A percentile compares a stretch with the other conserved stretches of the same genome.
phyloP scores from a whole-genome alignment of 179 eudicot genomes.

The Pouteria campechiana region DNA sequence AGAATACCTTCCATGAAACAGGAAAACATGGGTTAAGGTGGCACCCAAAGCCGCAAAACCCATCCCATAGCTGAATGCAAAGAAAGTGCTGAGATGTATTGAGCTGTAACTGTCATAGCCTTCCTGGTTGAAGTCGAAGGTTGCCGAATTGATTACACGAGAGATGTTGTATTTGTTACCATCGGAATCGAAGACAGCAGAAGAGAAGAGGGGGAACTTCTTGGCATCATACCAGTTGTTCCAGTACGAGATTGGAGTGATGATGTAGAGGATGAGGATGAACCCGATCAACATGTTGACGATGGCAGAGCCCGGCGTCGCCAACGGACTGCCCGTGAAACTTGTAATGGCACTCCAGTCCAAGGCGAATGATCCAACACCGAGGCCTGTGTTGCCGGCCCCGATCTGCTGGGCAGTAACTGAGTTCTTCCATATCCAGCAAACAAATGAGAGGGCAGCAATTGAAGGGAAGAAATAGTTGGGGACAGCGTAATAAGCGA shows the following conservation, averaged over 20 bases:
- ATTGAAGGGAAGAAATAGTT: slow-evolving; percentile 84
- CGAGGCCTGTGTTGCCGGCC: slow-evolving; percentile 78
- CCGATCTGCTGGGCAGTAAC: slow-evolving; percentile 86
- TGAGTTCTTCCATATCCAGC: slow-evolving; percentile 73
- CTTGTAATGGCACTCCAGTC: slow-evolving; percentile 90
- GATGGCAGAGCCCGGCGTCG: slow-evolving; percentile 97
- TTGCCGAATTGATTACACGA: slow-evolving; percentile 50
- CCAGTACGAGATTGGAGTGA: slow-evolving; percentile 79
- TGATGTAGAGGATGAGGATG: slow-evolving; percentile 60
- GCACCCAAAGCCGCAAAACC: slow-evolving; percentile 85
- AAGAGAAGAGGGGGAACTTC: slow-evolving; percentile 72
- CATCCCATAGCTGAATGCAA: slow-evolving; percentile 89
- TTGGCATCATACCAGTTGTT: slow-evolving; percentile 67
- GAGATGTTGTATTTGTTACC: slow-evolving; percentile 70
- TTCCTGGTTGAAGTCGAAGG: slow-evolving; percentile 50
- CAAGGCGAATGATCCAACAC: slow-evolving; percentile 58
- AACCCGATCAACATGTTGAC: slow-evolving; percentile 88
- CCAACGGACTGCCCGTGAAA: slow-evolving; percentile 92
- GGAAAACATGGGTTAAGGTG: slow-evolving; percentile 63
- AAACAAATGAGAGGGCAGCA: slow-evolving; percentile 84
- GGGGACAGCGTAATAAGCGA: slow-evolving; percentile 77
- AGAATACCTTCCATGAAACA: slow-evolving; percentile 99
- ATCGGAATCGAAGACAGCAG: slow-evolving; percentile 34
- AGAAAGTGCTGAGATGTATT: slow-evolving; percentile 77
- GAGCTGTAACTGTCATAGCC: slow-evolving; percentile 70